Percentiles rank a stretch among this genome's conserved stretches.
These are phyloP conservation scores for Tuctoria greenei DNA, from an alignment of 176 grass and related monocot genomes.

Conservation along the genomic window DNA sequence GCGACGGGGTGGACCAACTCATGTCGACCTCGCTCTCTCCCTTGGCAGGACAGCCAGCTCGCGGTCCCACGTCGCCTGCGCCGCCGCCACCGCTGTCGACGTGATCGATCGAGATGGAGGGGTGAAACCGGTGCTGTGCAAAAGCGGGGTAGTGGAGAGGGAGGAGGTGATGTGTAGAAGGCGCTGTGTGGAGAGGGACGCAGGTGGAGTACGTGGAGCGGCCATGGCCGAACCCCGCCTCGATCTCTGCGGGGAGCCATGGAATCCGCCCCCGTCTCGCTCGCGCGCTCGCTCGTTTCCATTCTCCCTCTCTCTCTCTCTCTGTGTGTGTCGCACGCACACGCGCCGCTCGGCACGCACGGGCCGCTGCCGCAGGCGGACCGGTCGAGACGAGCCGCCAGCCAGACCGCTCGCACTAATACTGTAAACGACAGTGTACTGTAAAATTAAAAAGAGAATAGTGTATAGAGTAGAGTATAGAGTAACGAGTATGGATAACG, in stretches of 20 bases:
- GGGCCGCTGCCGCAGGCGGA: background rate
- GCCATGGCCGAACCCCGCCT: constrained; percentile 38
- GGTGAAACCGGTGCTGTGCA: constrained; percentile 18
- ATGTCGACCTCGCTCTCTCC: constrained; percentile 22
- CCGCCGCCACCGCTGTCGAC: background rate
- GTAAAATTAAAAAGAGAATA: too few relatives aligned
- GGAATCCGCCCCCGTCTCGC: constrained; percentile 27
- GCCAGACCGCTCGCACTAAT: too few relatives aligned
- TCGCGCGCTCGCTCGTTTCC: constrained; percentile 7
- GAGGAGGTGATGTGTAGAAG: constrained; percentile 40
- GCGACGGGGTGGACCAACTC: background rate
- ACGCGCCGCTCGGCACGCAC: background rate
- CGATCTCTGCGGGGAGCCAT: constrained; percentile 64
- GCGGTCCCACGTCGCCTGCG: background rate
- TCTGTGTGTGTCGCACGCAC: too few relatives aligned
- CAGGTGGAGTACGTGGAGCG: constrained; percentile 42
- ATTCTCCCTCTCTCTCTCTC: background rate
- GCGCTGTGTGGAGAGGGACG: background rate
- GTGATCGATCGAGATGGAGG: background rate
- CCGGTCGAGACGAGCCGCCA: background rate
- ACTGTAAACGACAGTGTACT: too few relatives aligned
- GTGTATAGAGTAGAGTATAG: too few relatives aligned
- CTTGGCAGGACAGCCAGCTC: background rate
- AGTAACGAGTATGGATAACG: too few relatives aligned
- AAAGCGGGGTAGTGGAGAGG: constrained; percentile 48